Conservation (phyloP, 805 yeast species). For the Starmerella sirachaensis region DNA sequence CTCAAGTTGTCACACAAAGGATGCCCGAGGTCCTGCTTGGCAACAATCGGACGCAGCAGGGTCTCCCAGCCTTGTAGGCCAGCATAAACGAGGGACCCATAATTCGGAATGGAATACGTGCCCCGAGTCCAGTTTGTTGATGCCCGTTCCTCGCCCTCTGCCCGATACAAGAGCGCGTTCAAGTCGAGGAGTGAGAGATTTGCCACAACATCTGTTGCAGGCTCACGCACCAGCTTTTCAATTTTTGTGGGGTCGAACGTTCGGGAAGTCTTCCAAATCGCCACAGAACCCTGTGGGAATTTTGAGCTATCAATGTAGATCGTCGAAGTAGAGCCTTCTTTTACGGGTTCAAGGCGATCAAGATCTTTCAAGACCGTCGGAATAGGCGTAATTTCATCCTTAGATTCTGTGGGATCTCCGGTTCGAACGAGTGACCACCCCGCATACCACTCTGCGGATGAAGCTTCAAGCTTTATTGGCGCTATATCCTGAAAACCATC, state of each 20-base stretch:
- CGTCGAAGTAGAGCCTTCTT: slow-evolving; percentile 36
- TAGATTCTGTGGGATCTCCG: slow-evolving; percentile 37
- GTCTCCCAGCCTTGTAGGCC: slow-evolving; percentile 91
- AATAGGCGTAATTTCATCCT: slow-evolving; percentile 42
- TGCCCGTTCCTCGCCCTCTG: slow-evolving; percentile 83
- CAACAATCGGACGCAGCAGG: slow-evolving; percentile 49
- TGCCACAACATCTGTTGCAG: slow-evolving; percentile 63
- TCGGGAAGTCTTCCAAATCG: slow-evolving; percentile 62
- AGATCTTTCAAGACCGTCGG: slow-evolving; percentile 52
- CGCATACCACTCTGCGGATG: slow-evolving; percentile 36
- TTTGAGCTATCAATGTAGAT: slow-evolving; percentile 32
- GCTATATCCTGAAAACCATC: slow-evolving; percentile 25
- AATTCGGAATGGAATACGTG: slow-evolving; percentile 57
- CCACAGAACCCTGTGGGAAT: slow-evolving; percentile 86
- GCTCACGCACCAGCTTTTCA: slow-evolving; percentile 56
- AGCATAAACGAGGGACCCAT: slow-evolving; percentile 68
- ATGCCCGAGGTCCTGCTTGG: slow-evolving; percentile 66
- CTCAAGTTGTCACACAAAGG: slow-evolving; percentile 73
- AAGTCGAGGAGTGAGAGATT: slow-evolving; percentile 54
- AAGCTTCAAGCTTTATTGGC: slow-evolving; percentile 28
- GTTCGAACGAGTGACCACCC: slow-evolving; percentile 41
- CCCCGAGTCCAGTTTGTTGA: slow-evolving; percentile 61
- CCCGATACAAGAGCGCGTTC: slow-evolving; percentile 60
- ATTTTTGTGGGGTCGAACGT: slow-evolving; percentile 52
- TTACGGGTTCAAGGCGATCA: slow-evolving; percentile 39